Evolutionary conservation across 805 yeast genomes (phyloP).

Genomic region (Lachancea waltii): DNA sequence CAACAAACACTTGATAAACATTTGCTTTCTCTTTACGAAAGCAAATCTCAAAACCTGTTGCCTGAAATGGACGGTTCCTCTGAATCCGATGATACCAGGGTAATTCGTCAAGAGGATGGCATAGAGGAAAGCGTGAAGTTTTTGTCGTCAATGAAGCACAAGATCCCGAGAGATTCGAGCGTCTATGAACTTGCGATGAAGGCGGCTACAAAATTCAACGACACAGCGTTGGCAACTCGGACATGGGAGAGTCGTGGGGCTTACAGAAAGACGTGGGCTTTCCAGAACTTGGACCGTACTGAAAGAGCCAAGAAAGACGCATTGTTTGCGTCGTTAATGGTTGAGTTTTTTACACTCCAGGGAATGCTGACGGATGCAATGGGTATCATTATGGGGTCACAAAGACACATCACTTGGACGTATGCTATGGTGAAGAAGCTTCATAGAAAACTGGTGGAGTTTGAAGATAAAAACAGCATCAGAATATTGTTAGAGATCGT

Average conservation of each 20-base stretch:
- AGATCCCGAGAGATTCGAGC: constrained; percentile 39
- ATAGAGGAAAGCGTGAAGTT: neutral
- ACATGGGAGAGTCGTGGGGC: constrained; percentile 78
- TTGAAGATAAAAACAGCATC: constrained; percentile 39
- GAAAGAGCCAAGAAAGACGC: constrained; percentile 19
- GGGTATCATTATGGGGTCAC: constrained; percentile 59
- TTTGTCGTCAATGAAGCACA: constrained; percentile 22
- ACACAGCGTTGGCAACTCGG: constrained; percentile 51
- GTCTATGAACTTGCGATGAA: constrained; percentile 56
- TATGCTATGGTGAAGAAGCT: constrained; percentile 41
- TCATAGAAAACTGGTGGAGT: constrained; percentile 33
- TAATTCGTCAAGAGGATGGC: neutral
- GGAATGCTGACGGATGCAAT: constrained; percentile 63
- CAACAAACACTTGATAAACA: constrained; percentile 14
- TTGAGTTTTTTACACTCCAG: constrained; percentile 48
- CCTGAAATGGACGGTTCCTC: constrained; percentile 13
- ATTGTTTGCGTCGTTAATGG: constrained; percentile 65
- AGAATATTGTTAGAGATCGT: constrained; percentile 30
- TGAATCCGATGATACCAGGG: constrained; percentile 3
- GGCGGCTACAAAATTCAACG: constrained; percentile 55
- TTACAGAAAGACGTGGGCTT: constrained; percentile 50
- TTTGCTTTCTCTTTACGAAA: neutral
- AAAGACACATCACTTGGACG: constrained; percentile 65
- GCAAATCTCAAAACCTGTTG: neutral
- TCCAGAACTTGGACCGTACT: constrained; percentile 49